Evolutionary conservation across 306 rosid genomes (phyloP), one percentile per base, ranked within the genome.

Genomic region (Boehmeria nivea): DNA sequence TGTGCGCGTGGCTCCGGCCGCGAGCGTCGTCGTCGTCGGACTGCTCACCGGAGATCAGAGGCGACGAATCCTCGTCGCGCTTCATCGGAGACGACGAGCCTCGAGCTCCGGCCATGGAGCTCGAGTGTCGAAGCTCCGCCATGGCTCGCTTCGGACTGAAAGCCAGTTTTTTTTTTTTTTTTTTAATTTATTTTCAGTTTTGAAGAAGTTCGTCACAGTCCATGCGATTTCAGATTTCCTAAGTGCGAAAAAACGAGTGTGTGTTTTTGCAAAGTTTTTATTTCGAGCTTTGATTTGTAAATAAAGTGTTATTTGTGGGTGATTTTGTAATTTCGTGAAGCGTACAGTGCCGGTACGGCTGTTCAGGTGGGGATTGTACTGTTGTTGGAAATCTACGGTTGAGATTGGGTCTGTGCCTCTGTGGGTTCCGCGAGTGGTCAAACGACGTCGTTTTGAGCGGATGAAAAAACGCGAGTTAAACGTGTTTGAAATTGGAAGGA

Each of bases 51-150:
- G 94, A 55, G 6, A 79, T 42, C 33, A 85, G 57, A 45, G 96
- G 96, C 1, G 94, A 81, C 2, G 86, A 65, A 43, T 76, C 93
- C 8, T 51, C 85, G 60, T 87, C 99, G 45, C 96, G 93, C 75
- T 83, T 87, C 84, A 83, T 72, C 50, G 99, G 96, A 53, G 96
- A 93, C 37, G 95, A 84, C 23, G 78, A 25, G 66, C 84, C 76
- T 34, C 96, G 94, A 40, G 62, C 46, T 28, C 94, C 96, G 46
- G n/a, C 44, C 44, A 82, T 55, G 51, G 98, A 73, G 59, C 67
- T 66, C 43, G 88, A 63, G 77, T 87, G 86, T 51, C 99, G 63
- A 64, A 93, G 84, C 96, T 93, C 99, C 60, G 84, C 95, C 96
- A 85, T 90, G 71, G 83, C 83, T 63, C 78, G 73, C 65, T 76